Conservation (phyloP, 441 rosid species). For the Brassica hybrid region DNA sequence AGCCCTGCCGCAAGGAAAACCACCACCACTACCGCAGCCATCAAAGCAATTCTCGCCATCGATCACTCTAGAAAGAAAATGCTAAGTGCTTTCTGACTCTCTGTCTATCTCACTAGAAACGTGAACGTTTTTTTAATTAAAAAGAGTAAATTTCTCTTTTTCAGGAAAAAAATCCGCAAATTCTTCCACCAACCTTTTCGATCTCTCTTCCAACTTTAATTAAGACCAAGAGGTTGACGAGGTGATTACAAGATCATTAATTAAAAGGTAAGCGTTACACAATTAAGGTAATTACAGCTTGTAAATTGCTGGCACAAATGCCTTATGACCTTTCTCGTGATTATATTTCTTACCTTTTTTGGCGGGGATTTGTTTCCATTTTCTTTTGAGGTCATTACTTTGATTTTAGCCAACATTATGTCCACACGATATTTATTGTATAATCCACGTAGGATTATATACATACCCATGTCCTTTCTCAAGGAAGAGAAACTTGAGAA, state of each 20-base stretch:
- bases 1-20: conserved; percentile 42
- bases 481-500: background rate
- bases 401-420: background rate
- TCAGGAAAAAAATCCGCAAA: conserved; percentile 26
- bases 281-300: background rate
- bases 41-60: conserved; percentile 40
- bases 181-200: conserved; percentile 22
- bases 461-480: background rate
- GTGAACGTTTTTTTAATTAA: background rate
- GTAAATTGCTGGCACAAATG: background rate
- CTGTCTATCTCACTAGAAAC: background rate
- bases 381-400: background rate
- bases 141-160: conserved; percentile 14
- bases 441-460: conserved; percentile 36
- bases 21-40: conserved; percentile 39
- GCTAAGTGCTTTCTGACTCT: conserved; percentile 24
- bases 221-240: conserved; percentile 1
- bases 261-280: background rate
- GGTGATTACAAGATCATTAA: background rate
- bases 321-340: background rate
- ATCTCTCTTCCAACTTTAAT: background rate
- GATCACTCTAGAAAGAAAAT: conserved; percentile 21
- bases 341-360: conserved; percentile 12
- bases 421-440: conserved; percentile 20
- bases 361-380: background rate